Conservation (phyloP, 2,329 filamentous ascomycete species). For the Blastomyces gilchristii region DNA sequence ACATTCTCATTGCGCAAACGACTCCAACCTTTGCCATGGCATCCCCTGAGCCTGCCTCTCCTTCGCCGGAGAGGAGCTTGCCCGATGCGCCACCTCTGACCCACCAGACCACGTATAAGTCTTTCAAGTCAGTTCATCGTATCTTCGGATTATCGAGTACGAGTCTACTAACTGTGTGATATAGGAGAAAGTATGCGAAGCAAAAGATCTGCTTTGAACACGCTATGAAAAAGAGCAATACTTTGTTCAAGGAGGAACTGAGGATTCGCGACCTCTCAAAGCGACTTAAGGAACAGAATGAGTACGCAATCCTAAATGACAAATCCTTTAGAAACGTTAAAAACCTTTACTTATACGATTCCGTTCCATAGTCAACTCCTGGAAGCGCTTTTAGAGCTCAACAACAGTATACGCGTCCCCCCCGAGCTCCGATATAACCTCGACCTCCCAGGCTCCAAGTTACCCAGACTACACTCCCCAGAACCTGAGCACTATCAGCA, state of each 20-base stretch:
- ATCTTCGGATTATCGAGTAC: not conserved
- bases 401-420: conserved; percentile 69
- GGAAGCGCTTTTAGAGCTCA: conserved; percentile 81
- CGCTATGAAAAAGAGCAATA: conserved; percentile 60
- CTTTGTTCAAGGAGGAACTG: conserved; percentile 65
- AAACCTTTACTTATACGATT: conserved; percentile 12
- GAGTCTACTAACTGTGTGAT: not conserved
- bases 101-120: conserved; percentile 50
- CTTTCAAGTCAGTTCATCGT: conserved; percentile 47
- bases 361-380: conserved; percentile 62
- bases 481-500: conserved; percentile 32
- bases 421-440: conserved; percentile 66
- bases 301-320: conserved; percentile 48
- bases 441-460: conserved; percentile 33
- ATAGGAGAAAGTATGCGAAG: conserved; percentile 75
- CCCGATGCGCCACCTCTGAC: conserved; percentile 29
- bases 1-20: not conserved
- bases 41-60: conserved; percentile 23
- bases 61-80: conserved; percentile 23
- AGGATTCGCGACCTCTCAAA: conserved; percentile 71
- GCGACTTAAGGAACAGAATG: conserved; percentile 79
- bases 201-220: conserved; percentile 73
- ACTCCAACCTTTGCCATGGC: conserved; percentile 22
- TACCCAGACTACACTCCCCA: conserved; percentile 33
- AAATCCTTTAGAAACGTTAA: not conserved